These are phyloP conservation scores for Oenanthe sinensis DNA, from an alignment of 129 eudicot species.

Conservation along the genomic window DNA sequence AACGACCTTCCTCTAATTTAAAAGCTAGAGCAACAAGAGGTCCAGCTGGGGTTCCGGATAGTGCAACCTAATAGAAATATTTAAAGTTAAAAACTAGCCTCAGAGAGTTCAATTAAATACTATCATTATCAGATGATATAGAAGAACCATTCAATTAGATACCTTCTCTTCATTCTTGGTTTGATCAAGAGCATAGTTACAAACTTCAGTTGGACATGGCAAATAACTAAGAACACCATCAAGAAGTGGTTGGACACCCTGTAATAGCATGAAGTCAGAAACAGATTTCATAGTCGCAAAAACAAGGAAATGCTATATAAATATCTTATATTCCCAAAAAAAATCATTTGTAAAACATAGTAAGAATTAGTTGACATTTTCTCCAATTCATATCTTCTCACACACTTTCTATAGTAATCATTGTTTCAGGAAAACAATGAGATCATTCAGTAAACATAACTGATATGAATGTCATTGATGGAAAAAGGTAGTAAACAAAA, in stretches of 20 bases:
- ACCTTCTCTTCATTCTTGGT: constrained; percentile 90
- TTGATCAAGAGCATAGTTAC: constrained; percentile 92
- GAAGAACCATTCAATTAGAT: constrained; percentile 1
- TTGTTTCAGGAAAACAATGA: neutral
- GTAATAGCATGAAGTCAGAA: constrained; percentile 8
- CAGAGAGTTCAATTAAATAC: neutral
- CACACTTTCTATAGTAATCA: neutral
- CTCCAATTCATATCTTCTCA: neutral
- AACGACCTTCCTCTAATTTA: constrained; percentile 89
- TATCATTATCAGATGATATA: neutral
- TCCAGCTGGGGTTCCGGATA: constrained; percentile 82
- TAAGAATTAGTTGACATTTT: neutral
- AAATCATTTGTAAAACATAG: neutral
- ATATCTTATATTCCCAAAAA: neutral
- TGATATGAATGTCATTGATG: neutral
- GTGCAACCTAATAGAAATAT: constrained; percentile 40
- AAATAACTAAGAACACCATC: constrained; percentile 85
- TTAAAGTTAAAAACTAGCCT: constrained; percentile 10
- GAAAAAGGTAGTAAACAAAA: neutral
- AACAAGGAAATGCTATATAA: neutral
- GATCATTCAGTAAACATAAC: neutral
- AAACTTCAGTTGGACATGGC: constrained; percentile 94
- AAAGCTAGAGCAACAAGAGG: constrained; percentile 96
- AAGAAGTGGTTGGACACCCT: constrained; percentile 97
- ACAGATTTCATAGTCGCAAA: neutral